Evolutionary conservation across 192 early-diverging fungal genomes (phyloP), one percentile per base, ranked within the genome.

Genomic region (Rhizoclosmatium sp.): DNA sequence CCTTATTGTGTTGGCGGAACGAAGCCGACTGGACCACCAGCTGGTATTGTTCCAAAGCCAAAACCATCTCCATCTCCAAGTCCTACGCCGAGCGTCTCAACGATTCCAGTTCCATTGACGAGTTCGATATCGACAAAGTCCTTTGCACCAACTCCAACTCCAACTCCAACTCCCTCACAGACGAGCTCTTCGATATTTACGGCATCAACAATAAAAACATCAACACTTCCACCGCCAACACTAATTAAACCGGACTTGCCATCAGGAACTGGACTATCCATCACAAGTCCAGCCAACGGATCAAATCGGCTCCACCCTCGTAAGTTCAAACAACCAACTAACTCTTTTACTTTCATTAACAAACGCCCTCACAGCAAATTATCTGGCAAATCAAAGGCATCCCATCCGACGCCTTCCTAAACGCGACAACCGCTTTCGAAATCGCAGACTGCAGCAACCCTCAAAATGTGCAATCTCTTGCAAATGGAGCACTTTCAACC

Each of bases 1-100:
- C 69, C 69, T 1, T 54, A 31, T 2, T 71, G 69, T 41, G 69
- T 56, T 9, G 51, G 4, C 3, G 69, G 69, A 48, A 46, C 51
- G 47, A 54, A 54, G 16, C 51, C 51, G 16, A 54, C 51, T 12
- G 51, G 51, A 12, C 51, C 51, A 12, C 51, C 51, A 16, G 51
- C 51, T 54, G 51, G 51, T 16, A 7, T 54, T 54, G 51, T 0
- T 54, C 51, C 51, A 54, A 16, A 7, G 9, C 5, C 51, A 16
- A 7, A 54, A 54, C 5, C 51, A 54, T 12, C 1, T 0, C 5
- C 51, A 54, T 7, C 16, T 7, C 9, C 5, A 54, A 54, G 51
- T 54, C 31, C 31, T 31, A 31, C 31, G 31, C 31, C 31, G 31
- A 31, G 31, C 31, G 31, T 31, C 31, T 31, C 31, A 31, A 31